A percentile compares a stretch with the other conserved stretches of the same genome.
phyloP scores from a whole-genome alignment of 768 basidiomycete species.

The Agaricus sinodeliciosus region DNA sequence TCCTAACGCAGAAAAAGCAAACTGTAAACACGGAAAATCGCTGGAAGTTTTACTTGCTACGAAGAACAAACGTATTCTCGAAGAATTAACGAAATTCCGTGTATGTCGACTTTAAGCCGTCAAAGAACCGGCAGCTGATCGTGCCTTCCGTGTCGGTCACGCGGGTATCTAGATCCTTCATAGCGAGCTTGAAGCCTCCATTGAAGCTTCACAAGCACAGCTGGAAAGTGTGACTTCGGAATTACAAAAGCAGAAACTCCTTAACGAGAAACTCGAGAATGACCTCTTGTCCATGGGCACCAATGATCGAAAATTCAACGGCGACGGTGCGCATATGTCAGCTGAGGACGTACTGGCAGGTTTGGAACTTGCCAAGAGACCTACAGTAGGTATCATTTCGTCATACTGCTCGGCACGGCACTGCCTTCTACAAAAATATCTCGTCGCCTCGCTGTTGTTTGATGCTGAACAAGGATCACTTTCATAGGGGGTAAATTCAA shows the following conservation, averaged over 20 bases:
- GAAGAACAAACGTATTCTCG: slow-evolving; percentile 90
- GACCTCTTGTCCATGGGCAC: slow-evolving; percentile 82
- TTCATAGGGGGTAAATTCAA: not conserved
- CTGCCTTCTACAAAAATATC: not conserved
- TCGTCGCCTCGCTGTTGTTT: not conserved
- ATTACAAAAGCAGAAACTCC: slow-evolving; percentile 64
- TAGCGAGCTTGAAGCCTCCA: slow-evolving; percentile 68
- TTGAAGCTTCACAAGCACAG: slow-evolving; percentile 50
- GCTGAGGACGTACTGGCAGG: slow-evolving; percentile 60
- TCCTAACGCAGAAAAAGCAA: slow-evolving; percentile 84
- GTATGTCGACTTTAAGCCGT: slow-evolving; percentile 33
- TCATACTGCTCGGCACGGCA: not conserved
- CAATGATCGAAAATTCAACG: slow-evolving; percentile 25
- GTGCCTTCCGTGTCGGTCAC: too few species aligned
- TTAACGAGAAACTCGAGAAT: slow-evolving; percentile 90
- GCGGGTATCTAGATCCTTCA: slow-evolving; percentile 58
- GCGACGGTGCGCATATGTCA: slow-evolving; percentile 16
- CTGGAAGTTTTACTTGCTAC: slow-evolving; percentile 86
- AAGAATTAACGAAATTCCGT: slow-evolving; percentile 88
- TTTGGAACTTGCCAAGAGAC: slow-evolving; percentile 63
- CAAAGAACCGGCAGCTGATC: too few species aligned
- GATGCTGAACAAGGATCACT: not conserved
- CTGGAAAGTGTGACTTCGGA: slow-evolving; percentile 56
- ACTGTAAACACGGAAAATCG: slow-evolving; percentile 68
- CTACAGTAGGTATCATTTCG: slow-evolving; percentile 25